Percentiles rank a stretch among this genome's conserved stretches.
Conservation (phyloP, 495 filamentous ascomycete species). For the Hypoxylon perforatum region DNA sequence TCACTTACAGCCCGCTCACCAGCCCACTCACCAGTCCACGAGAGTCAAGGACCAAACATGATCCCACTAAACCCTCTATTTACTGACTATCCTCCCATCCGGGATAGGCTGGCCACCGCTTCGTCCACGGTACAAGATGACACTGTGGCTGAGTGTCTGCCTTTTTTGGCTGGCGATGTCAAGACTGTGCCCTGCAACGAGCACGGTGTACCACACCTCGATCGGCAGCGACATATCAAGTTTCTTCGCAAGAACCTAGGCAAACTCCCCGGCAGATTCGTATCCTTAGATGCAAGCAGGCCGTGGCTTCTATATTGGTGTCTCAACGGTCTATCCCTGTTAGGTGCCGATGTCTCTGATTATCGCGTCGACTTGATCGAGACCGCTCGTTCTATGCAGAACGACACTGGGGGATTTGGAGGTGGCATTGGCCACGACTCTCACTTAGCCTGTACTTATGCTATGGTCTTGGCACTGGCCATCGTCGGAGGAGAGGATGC, state of each 20-base stretch:
- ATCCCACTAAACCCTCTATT: conserved; percentile 77
- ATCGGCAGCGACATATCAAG: conserved; percentile 74
- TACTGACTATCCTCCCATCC: conserved; percentile 69
- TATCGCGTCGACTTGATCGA: conserved; percentile 75
- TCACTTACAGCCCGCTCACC: conserved; percentile 22
- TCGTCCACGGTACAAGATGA: conserved; percentile 74
- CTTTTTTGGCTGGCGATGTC: conserved; percentile 68
- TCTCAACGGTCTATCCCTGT: conserved; percentile 73
- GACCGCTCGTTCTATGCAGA: conserved; percentile 83
- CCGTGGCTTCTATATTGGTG: conserved; percentile 97
- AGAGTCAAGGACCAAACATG: conserved; percentile 52
- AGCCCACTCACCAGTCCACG: conserved; percentile 30
- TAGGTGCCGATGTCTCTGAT: conserved; percentile 78
- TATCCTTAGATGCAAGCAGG: conserved; percentile 79
- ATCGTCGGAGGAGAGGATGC: conserved; percentile 79
- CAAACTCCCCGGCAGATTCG: conserved; percentile 72
- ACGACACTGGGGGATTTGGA: conserved; percentile 86
- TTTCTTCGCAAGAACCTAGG: conserved; percentile 77
- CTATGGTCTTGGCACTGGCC: conserved; percentile 78
- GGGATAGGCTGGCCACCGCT: conserved; percentile 74
- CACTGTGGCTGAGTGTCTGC: conserved; percentile 74
- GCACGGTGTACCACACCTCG: conserved; percentile 77
- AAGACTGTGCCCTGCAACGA: conserved; percentile 63
- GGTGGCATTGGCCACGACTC: conserved; percentile 91
- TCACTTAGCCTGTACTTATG: conserved; percentile 90